Conservation (phyloP, 2,329 filamentous ascomycete genomes). For the Stemphylium vesicarium region DNA sequence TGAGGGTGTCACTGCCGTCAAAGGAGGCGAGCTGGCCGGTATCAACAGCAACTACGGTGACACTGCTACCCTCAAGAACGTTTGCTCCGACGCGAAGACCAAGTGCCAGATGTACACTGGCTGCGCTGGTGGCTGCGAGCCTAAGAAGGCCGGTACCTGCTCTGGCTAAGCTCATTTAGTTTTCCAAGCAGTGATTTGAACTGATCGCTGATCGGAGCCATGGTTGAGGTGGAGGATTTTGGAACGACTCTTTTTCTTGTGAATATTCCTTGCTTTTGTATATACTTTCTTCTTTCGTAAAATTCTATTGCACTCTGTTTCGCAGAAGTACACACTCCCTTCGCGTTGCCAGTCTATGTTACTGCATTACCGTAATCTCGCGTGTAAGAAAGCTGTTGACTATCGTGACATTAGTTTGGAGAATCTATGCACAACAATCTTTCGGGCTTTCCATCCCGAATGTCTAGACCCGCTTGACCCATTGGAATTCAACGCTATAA, state of each 20-base stretch:
- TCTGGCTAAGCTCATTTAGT: slow-evolving; percentile 19
- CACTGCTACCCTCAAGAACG: slow-evolving; percentile 49
- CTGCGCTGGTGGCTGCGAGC: slow-evolving; percentile 37
- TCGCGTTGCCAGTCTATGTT: too few relatives aligned
- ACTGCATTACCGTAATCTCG: too few relatives aligned
- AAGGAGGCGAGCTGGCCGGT: slow-evolving; percentile 52
- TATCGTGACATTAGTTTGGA: too few relatives aligned
- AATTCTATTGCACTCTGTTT: not conserved
- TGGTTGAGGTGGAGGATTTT: too few relatives aligned
- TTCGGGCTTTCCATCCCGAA: too few relatives aligned
- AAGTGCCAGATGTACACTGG: slow-evolving; percentile 40
- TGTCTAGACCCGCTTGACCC: too few relatives aligned
- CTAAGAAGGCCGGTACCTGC: slow-evolving; percentile 33
- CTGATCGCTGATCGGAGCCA: not conserved
- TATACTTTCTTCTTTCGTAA: not conserved
- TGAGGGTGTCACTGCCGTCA: slow-evolving; percentile 49
- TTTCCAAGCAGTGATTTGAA: not conserved
- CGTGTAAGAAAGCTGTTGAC: too few relatives aligned
- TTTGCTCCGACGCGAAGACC: slow-evolving; percentile 29
- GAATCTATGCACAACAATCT: too few relatives aligned
- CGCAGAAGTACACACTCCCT: not conserved
- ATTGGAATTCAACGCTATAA: too few relatives aligned
- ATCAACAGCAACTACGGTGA: slow-evolving; percentile 60
- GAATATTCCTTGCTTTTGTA: slow-evolving; percentile 1
- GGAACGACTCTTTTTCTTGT: not conserved